Conservation (phyloP, 2,329 filamentous ascomycete species). For the Rutstroemia sydowiana region DNA sequence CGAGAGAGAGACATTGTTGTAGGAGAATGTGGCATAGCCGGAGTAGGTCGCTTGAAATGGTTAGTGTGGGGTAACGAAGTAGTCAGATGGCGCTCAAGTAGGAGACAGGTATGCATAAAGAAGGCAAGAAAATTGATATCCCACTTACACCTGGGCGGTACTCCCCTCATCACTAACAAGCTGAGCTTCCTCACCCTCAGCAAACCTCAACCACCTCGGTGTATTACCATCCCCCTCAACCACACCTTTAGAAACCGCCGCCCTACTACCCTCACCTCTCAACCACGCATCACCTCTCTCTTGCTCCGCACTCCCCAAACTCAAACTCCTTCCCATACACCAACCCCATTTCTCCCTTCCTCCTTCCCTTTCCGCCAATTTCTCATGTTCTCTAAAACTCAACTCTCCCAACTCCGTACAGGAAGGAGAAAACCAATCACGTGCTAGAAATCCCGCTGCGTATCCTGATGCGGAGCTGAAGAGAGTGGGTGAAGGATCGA, state of each 20-base stretch:
- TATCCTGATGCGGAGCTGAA: constrained; percentile 69
- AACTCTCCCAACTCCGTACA: constrained; percentile 54
- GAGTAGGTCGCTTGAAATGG: constrained; percentile 57
- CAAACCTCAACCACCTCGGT: constrained; percentile 53
- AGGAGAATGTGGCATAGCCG: constrained; percentile 60
- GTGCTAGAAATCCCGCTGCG: constrained; percentile 61
- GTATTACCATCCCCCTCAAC: constrained; percentile 26
- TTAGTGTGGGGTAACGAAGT: too few relatives aligned
- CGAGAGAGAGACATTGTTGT: constrained; percentile 45
- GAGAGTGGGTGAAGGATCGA: constrained; percentile 51
- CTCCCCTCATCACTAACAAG: constrained; percentile 53
- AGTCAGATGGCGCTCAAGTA: not conserved
- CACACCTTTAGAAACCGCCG: constrained; percentile 41
- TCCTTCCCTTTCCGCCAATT: constrained; percentile 15
- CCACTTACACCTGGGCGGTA: constrained; percentile 57
- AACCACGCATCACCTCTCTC: constrained; percentile 60
- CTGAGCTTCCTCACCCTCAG: constrained; percentile 48
- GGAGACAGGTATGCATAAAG: not conserved
- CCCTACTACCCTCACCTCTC: constrained; percentile 41
- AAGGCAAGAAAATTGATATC: not conserved
- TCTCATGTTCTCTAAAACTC: constrained; percentile 58
- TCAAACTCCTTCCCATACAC: constrained; percentile 44
- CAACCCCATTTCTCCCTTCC: constrained; percentile 45
- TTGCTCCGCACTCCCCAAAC: constrained; percentile 26
- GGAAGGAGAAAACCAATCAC: constrained; percentile 30